Base-by-base conservation (phyloP, 306 rosid species). In the Acacia confusa region DNA sequence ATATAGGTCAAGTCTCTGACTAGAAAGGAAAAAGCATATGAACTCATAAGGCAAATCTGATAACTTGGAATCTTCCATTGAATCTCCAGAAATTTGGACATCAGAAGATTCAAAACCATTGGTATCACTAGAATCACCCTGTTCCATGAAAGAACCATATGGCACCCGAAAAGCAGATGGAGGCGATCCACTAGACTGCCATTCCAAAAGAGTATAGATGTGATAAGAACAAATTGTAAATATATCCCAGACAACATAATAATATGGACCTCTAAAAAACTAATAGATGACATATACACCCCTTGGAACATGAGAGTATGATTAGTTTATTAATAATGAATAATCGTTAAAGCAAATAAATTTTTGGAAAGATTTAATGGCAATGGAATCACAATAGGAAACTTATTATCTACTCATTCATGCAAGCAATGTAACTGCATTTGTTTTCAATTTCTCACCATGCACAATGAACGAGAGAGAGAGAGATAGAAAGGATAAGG, bases 171-270 rank as follows among this genome's bases (percentile, higher is more conserved):
- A 95, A 74, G 99, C 94, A 81, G 97, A 95, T 76, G 97, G 99
- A 87, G 99, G 97, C 81, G 94, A 93, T 80, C 99, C 99, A 87
- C 94, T 90, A 68, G 94, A 92, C 99, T 95, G 97, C 88, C 90
- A 89, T 83, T 89, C 79, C 88, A 87, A 70, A 80, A 70, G 78
- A 84, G 72, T 64, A 76, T 74, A 74, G 77, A 76, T 40, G 82
- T 44, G 58, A 80, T 82, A 16, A 86, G 74, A 20, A 69, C 25
- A 4, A 40, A 68, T 76, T 43, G 72, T 68, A 27, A 63, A 79
- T 25, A 79, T 47, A 75, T 40, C 50, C 75, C 80, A 63, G 58
- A 74, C 61, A 83, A 48, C 67, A 57, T 65, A 82, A 40, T 69
- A n/a, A 69, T 69, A 50, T 40, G 9, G 30, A 58, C 74, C 64